These are phyloP conservation scores for Lentinula sp. DNA, from an alignment of 768 basidiomycete species.

Conservation along the genomic window DNA sequence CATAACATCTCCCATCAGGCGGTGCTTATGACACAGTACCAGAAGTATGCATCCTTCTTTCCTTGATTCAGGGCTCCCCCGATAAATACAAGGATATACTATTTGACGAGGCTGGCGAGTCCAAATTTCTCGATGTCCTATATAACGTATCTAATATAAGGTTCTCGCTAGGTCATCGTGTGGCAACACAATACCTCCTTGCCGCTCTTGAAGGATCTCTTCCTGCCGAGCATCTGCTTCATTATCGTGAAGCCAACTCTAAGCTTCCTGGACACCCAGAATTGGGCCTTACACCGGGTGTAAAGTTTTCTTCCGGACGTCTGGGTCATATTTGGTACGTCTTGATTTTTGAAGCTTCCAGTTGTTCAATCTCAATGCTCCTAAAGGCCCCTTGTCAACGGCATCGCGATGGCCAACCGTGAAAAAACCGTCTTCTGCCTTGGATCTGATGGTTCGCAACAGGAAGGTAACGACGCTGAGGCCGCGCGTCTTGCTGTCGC, in stretches of 20 bases:
- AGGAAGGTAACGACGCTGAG: constrained; percentile 89
- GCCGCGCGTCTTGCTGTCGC: constrained; percentile 86
- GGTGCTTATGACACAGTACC: constrained; percentile 76
- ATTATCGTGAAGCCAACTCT: constrained; percentile 82
- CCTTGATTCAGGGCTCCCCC: constrained; percentile 57
- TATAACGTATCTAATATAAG: constrained; percentile 5
- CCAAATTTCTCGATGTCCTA: not conserved
- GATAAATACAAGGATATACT: constrained; percentile 63
- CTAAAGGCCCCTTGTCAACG: constrained; percentile 69
- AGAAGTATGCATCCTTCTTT: constrained; percentile 75
- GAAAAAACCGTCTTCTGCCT: constrained; percentile 77
- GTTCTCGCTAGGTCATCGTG: constrained; percentile 62
- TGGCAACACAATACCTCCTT: constrained; percentile 85
- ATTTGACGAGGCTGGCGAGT: constrained; percentile 78
- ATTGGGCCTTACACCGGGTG: constrained; percentile 84
- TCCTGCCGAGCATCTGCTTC: constrained; percentile 70
- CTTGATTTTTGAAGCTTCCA: not conserved
- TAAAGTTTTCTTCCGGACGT: constrained; percentile 92
- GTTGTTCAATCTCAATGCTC: not conserved
- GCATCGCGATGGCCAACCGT: constrained; percentile 73
- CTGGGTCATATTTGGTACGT: constrained; percentile 82
- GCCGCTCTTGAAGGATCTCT: constrained; percentile 70
- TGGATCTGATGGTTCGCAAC: constrained; percentile 87
- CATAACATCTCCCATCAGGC: constrained; percentile 24
- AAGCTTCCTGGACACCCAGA: constrained; percentile 89